Conservation (phyloP, 108 stramenopile genomes). For the Epithemia pelagica region DNA sequence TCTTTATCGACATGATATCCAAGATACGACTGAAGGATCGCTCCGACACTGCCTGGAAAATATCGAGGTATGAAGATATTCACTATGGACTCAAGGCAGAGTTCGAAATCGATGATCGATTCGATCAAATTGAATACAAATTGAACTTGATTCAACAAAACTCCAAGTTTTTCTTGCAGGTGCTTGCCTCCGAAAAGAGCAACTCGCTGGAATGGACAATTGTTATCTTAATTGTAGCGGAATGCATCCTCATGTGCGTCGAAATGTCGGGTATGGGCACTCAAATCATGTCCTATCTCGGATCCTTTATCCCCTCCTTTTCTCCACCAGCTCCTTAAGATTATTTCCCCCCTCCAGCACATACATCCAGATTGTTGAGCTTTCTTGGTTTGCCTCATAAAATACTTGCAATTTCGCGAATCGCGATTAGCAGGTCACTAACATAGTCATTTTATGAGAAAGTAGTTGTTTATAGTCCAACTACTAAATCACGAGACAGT, state of each 20-base stretch:
- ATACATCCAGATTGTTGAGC: no score
- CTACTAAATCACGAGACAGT: no score
- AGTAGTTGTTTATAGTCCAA: no score
- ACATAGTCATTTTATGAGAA: no score
- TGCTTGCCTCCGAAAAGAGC: conserved; percentile 79
- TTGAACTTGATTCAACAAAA: conserved; percentile 86
- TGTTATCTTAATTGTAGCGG: conserved; percentile 80
- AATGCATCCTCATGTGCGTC: conserved; percentile 79
- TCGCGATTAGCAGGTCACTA: no score
- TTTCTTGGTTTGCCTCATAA: no score
- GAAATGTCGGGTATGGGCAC: conserved; percentile 85
- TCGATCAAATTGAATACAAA: conserved; percentile 87
- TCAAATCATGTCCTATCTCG: conserved; percentile 18
- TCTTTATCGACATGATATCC: conserved; percentile 86
- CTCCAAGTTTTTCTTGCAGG: conserved; percentile 91
- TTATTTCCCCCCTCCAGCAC: no score
- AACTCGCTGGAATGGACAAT: conserved; percentile 91
- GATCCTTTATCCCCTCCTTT: not conserved
- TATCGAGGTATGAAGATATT: conserved; percentile 78
- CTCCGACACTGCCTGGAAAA: conserved; percentile 86
- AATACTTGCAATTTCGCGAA: no score
- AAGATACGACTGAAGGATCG: conserved; percentile 89
- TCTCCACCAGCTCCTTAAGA: no score
- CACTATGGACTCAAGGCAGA: conserved; percentile 57
- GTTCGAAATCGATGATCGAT: conserved; percentile 64